phyloP scores from a whole-genome alignment of 495 filamentous ascomycete species.

The Penicillium mononematosum region DNA sequence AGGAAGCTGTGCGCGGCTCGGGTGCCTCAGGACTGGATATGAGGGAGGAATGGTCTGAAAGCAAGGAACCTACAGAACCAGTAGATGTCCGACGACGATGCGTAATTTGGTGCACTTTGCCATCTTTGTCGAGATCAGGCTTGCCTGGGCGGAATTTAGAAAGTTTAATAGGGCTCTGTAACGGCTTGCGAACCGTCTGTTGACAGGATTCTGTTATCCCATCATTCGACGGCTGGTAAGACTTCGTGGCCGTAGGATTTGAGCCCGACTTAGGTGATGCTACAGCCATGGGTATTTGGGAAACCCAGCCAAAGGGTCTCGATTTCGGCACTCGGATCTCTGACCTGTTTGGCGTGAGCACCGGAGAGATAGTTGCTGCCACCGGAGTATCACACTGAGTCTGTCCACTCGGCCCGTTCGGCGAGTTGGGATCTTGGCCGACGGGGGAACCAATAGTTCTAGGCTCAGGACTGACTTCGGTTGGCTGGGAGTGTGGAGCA shows the following conservation, averaged over 20 bases:
- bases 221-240: neutral
- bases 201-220: conserved; percentile 3
- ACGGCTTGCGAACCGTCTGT: conserved; percentile 24
- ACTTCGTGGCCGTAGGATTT: neutral
- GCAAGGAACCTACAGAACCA: conserved; percentile 35
- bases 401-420: neutral
- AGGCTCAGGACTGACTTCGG: neutral
- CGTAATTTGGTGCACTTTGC: conserved; percentile 13
- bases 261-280: neutral
- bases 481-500: neutral
- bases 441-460: neutral
- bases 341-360: neutral
- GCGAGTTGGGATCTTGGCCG: neutral
- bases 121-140: conserved; percentile 26
- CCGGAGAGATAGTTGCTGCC: neutral
- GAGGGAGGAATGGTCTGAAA: conserved; percentile 39
- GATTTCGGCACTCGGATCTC: neutral
- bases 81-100: conserved; percentile 31
- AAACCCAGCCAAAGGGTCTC: neutral
- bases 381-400: neutral
- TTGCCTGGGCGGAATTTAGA: conserved; percentile 31
- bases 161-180: conserved; percentile 46
- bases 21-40: conserved; percentile 36
- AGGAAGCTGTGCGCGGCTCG: conserved; percentile 32
- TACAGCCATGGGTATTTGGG: conserved; percentile 6